Evolutionary conservation across 495 filamentous ascomycete species (phyloP).

Genomic region (Copromyces sp.): DNA sequence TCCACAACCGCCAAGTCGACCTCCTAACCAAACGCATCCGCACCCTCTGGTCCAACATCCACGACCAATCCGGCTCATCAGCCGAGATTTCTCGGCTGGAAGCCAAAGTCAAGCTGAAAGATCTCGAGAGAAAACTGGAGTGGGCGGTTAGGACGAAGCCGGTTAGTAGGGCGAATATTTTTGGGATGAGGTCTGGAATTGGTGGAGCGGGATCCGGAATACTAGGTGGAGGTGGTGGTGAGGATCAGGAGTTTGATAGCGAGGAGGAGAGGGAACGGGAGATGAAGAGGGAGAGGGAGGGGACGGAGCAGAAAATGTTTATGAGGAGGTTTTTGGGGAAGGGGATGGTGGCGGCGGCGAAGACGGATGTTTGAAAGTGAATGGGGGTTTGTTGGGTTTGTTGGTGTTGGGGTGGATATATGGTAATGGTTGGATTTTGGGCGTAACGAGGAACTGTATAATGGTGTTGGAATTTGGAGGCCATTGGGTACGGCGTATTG

Average conservation of each 20-base stretch:
- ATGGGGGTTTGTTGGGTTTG: not conserved
- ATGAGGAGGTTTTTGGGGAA: slow-evolving; percentile 37
- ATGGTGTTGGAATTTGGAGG: not conserved
- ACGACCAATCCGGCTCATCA: slow-evolving; percentile 52
- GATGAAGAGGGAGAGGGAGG: not conserved
- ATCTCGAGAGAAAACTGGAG: slow-evolving; percentile 58
- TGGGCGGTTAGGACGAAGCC: slow-evolving; percentile 60
- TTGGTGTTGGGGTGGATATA: not conserved
- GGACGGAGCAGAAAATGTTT: slow-evolving; percentile 26
- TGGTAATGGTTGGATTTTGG: not conserved
- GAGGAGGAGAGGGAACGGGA: slow-evolving; percentile 6
- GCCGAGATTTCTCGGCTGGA: slow-evolving; percentile 61
- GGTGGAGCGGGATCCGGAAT: not conserved
- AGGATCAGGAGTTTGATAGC: slow-evolving; percentile 17
- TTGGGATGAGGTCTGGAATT: slow-evolving; percentile 25
- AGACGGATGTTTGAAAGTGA: not conserved
- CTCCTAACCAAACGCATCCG: slow-evolving; percentile 51
- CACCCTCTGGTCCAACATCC: slow-evolving; percentile 57
- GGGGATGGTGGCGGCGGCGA: not conserved
- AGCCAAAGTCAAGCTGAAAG: slow-evolving; percentile 61
- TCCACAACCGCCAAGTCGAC: slow-evolving; percentile 63
- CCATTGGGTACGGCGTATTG: not conserved
- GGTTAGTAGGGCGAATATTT: slow-evolving; percentile 46
- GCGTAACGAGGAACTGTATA: not conserved
- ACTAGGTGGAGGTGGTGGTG: not conserved